Evolutionary conservation across 257 asterid species (phyloP).

Genomic region (Rehmannia glutinosa): DNA sequence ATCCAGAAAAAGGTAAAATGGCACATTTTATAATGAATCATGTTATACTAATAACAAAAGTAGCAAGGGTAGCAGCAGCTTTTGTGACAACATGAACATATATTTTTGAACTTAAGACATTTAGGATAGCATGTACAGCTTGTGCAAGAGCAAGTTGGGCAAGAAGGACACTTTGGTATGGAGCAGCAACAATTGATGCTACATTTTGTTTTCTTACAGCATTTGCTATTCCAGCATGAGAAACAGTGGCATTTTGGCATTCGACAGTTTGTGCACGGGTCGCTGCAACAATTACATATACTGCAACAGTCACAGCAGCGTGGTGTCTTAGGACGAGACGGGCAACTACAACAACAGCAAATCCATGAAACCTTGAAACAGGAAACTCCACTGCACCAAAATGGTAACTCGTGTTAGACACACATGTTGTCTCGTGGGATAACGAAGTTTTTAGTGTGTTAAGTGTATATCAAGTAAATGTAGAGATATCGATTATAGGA

Average conservation of each 20-base stretch:
- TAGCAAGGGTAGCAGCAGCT: slow-evolving; percentile 50
- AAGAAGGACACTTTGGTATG: slow-evolving; percentile 39
- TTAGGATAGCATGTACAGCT: slow-evolving; percentile 32
- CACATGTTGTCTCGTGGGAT: no score
- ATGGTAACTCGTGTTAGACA: background rate
- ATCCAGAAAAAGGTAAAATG: no score
- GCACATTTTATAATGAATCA: slow-evolving; percentile 1
- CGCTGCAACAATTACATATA: slow-evolving; percentile 29
- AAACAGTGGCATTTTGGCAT: slow-evolving; percentile 41
- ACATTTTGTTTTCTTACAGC: slow-evolving; percentile 40
- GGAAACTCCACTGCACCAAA: slow-evolving; percentile 45
- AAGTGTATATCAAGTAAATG: no score
- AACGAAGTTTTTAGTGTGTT: no score
- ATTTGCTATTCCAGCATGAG: slow-evolving; percentile 33
- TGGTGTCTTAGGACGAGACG: slow-evolving; percentile 28
- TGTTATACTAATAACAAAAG: slow-evolving; percentile 43
- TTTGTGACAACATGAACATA: slow-evolving; percentile 49
- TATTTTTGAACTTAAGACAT: slow-evolving; percentile 36
- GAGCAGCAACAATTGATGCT: slow-evolving; percentile 27
- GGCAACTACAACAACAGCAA: slow-evolving; percentile 42
- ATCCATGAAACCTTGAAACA: slow-evolving; percentile 51
- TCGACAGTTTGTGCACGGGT: slow-evolving; percentile 32
- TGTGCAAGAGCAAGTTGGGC: slow-evolving; percentile 31
- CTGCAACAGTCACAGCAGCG: slow-evolving; percentile 33
- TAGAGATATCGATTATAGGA: no score